Conservation (phyloP, 352 stramenopile species). For the Phytophthora macrochlamydospora region DNA sequence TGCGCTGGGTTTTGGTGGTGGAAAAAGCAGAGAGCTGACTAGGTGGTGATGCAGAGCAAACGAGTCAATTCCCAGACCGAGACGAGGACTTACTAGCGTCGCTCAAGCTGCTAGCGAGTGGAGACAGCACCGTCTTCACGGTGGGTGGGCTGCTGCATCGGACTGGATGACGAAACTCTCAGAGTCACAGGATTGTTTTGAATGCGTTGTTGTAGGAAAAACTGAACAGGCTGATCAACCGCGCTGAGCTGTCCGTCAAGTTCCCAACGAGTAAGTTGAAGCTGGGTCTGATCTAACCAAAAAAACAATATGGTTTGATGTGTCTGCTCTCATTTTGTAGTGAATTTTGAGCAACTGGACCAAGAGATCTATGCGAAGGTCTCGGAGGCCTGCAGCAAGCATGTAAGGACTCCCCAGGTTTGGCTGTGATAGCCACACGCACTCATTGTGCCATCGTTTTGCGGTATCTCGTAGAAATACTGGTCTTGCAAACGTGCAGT, state of each 20-base stretch:
- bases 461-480: conserved; percentile 45
- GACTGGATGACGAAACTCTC: too few relatives aligned
- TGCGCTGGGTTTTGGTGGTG: too few relatives aligned
- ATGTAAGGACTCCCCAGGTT: conserved; percentile 32
- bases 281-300: too few relatives aligned
- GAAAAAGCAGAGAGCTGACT: too few relatives aligned
- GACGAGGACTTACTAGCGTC: conserved; percentile 80
- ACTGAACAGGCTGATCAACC: conserved; percentile 82
- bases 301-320: too few relatives aligned
- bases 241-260: conserved; percentile 82
- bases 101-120: conserved; percentile 70
- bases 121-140: conserved; percentile 80
- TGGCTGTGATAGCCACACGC: not conserved
- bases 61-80: conserved; percentile 84
- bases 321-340: conserved; percentile 22
- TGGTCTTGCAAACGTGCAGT: conserved; percentile 77
- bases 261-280: conserved; percentile 55
- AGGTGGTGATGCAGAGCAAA: conserved; percentile 50
- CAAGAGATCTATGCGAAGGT: conserved; percentile 79
- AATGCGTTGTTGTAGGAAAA: conserved; percentile 64
- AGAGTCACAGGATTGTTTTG: not conserved
- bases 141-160: conserved; percentile 20
- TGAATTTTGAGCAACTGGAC: conserved; percentile 87
- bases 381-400: conserved; percentile 59
- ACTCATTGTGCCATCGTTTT: not conserved